A percentile compares a stretch with the other conserved stretches of the same genome.
Conservation (phyloP, 2,329 filamentous ascomycete species). For the Monilinia polystroma region DNA sequence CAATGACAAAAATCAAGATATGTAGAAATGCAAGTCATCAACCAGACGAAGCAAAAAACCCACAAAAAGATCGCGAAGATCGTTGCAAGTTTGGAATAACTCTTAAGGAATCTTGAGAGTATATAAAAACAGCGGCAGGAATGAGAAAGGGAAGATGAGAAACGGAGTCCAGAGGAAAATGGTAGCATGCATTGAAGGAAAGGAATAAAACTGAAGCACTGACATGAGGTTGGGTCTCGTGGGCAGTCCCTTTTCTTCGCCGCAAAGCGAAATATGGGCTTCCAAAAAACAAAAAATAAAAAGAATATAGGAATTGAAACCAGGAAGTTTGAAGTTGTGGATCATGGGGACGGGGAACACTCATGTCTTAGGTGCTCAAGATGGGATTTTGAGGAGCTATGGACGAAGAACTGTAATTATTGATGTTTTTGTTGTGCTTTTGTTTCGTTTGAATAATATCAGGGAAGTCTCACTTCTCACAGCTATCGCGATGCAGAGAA, state of each 20-base stretch:
- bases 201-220: not conserved
- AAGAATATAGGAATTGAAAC: not conserved
- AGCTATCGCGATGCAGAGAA: not conserved
- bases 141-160: not conserved
- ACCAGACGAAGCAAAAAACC: too few species aligned
- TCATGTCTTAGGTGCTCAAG: not conserved
- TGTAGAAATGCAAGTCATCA: not conserved
- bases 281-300: too few species aligned
- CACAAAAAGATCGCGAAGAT: not conserved
- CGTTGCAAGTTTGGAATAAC: not conserved
- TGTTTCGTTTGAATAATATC: not conserved
- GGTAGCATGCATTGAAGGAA: too few species aligned
- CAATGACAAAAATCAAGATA: not conserved
- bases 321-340: not conserved
- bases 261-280: not conserved
- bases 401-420: not conserved
- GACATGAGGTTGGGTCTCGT: not conserved
- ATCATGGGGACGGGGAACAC: too few species aligned
- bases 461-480: not conserved
- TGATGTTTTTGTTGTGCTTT: not conserved
- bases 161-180: not conserved
- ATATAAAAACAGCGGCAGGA: not conserved
- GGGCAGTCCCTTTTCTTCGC: not conserved
- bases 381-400: not conserved
- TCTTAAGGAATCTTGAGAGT: too few species aligned